These are phyloP conservation scores for Pterocarpus santalinus DNA, from an alignment of 306 rosid genomes.

Conservation along the genomic window DNA sequence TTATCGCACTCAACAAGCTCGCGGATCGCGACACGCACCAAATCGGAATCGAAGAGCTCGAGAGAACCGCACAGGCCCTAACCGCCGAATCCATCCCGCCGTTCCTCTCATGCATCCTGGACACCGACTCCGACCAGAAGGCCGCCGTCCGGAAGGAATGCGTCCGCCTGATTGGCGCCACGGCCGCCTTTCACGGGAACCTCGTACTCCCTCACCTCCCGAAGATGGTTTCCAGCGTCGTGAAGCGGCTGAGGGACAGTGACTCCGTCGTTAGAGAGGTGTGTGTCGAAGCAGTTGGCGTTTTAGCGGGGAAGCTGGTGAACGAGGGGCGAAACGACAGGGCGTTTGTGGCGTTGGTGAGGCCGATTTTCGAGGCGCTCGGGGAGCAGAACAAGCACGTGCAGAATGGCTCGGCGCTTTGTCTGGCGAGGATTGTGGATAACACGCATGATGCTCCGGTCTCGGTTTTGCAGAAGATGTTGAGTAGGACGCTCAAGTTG, in stretches of 20 bases:
- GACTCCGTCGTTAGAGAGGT: slow-evolving; percentile 81
- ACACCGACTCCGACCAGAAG: slow-evolving; percentile 75
- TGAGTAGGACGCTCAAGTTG: slow-evolving; percentile 70
- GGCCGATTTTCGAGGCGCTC: slow-evolving; percentile 78
- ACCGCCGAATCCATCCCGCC: slow-evolving; percentile 68
- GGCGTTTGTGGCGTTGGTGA: slow-evolving; percentile 63
- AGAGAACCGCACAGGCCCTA: slow-evolving; percentile 58
- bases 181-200: slow-evolving; percentile 51
- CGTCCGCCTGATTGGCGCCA: slow-evolving; percentile 61
- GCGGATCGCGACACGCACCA: slow-evolving; percentile 86
- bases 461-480: slow-evolving; percentile 70
- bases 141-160: slow-evolving; percentile 69
- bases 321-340: slow-evolving; percentile 44
- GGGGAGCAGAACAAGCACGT: slow-evolving; percentile 87
- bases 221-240: slow-evolving; percentile 69
- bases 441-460: slow-evolving; percentile 70
- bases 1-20: slow-evolving; percentile 71
- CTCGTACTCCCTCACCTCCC: slow-evolving; percentile 66
- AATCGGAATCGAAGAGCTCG: slow-evolving; percentile 72
- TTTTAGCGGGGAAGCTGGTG: slow-evolving; percentile 58
- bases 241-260: slow-evolving; percentile 74
- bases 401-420: slow-evolving; percentile 73
- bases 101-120: slow-evolving; percentile 73
- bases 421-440: slow-evolving; percentile 69
- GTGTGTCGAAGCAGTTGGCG: slow-evolving; percentile 65